Percentiles rank a stretch among this genome's conserved stretches.
These are phyloP conservation scores for Sonneratia caseolaris DNA, from an alignment of 345 rosid species.

Conservation along the genomic window DNA sequence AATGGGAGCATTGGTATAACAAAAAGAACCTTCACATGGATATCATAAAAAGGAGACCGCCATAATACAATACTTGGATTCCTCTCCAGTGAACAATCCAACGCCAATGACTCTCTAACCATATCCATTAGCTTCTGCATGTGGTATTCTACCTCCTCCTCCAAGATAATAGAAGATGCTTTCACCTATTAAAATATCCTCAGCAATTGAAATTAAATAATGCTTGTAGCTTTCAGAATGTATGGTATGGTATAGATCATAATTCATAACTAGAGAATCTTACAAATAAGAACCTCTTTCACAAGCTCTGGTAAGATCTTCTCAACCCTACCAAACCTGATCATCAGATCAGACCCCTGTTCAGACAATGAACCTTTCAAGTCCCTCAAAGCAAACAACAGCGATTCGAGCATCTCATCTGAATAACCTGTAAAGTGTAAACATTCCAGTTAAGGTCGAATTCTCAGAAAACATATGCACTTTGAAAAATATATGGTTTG, in stretches of 20 bases:
- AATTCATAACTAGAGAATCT: slow-evolving; percentile 2
- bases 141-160: slow-evolving; percentile 72
- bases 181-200: slow-evolving; percentile 39
- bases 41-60: slow-evolving; percentile 67
- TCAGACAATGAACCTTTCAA: slow-evolving; percentile 45
- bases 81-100: slow-evolving; percentile 17
- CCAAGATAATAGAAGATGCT: slow-evolving; percentile 48
- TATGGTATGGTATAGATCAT: slow-evolving; percentile 9
- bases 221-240: slow-evolving; percentile 7
- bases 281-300: slow-evolving; percentile 38
- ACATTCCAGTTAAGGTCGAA: not conserved
- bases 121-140: slow-evolving; percentile 25
- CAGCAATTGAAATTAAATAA: slow-evolving; percentile 5
- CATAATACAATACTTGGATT: slow-evolving; percentile 29
- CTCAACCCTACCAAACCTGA: slow-evolving; percentile 66
- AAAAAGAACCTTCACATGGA: slow-evolving; percentile 29
- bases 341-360: slow-evolving; percentile 66
- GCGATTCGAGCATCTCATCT: slow-evolving; percentile 58
- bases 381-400: slow-evolving; percentile 55
- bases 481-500: not conserved
- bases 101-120: slow-evolving; percentile 31
- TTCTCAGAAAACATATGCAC: not conserved
- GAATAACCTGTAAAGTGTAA: slow-evolving; percentile 46
- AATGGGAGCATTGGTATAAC: not conserved
- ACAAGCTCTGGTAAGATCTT: slow-evolving; percentile 46